These are phyloP conservation scores for Geopyxis carbonaria DNA, from an alignment of 495 filamentous ascomycete species.

Conservation along the genomic window DNA sequence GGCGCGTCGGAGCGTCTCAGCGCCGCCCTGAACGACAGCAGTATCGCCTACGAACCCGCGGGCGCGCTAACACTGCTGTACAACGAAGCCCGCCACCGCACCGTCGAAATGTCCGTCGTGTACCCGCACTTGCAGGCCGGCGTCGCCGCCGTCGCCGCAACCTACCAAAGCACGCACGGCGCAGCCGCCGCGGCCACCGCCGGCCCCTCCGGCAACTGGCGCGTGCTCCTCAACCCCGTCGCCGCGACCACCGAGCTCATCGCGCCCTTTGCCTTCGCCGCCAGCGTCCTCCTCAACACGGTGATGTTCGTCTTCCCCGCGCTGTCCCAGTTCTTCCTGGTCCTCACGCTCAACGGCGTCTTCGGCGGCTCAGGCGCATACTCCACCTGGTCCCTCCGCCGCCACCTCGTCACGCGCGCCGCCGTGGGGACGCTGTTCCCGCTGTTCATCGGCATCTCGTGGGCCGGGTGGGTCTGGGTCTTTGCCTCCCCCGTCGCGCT, in stretches of 20 bases:
- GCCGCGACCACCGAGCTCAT: conserved; percentile 4
- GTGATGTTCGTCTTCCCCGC: conserved; percentile 8
- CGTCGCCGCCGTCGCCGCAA: neutral
- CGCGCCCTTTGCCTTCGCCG: conserved; percentile 6
- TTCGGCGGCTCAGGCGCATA: conserved; percentile 9
- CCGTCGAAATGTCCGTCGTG: conserved; percentile 6
- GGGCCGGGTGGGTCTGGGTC: conserved; percentile 1
- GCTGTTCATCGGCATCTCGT: neutral
- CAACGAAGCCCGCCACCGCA: conserved; percentile 11
- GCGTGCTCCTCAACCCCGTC: conserved; percentile 4
- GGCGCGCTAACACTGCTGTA: conserved; percentile 6
- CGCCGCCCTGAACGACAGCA: neutral
- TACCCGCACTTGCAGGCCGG: conserved; percentile 4
- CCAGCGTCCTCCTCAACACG: conserved; percentile 7
- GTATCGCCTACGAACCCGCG: conserved; percentile 2
- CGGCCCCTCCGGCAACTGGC: no score
- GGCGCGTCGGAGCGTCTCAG: conserved; percentile 4
- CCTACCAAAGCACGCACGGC: conserved; percentile 6
- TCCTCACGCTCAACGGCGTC: conserved; percentile 7
- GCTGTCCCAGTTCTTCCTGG: conserved; percentile 4
- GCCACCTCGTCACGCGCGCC: conserved; percentile 1
- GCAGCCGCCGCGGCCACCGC: no score
- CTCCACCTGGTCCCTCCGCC: conserved; percentile 7
- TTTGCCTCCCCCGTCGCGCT: neutral
- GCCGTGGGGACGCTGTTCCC: neutral